Percentiles rank a stretch among this genome's conserved stretches.
Conservation (phyloP, 257 asterid genomes). For the Lantana camara region DNA sequence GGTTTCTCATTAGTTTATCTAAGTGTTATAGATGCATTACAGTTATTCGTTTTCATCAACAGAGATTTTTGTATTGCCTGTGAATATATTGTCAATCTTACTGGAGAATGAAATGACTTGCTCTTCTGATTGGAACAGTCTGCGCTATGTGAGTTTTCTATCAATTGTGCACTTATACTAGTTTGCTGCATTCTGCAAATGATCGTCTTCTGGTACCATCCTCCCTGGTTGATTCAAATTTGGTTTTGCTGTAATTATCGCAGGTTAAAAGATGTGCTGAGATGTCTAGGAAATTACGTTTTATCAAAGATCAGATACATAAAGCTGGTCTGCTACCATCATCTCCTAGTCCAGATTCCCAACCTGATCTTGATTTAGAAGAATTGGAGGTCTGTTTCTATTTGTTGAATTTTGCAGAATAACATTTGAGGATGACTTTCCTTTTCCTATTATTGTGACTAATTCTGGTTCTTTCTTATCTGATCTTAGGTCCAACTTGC, state of each 20-base stretch:
- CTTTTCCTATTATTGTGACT: constrained; percentile 10
- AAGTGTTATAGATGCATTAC: background rate
- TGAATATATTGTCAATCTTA: constrained; percentile 12
- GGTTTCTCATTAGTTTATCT: background rate
- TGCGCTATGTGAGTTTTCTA: constrained; percentile 1
- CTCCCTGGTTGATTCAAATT: constrained; percentile 27
- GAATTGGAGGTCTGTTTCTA: constrained; percentile 76
- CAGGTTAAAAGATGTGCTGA: constrained; percentile 99
- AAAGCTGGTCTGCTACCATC: constrained; percentile 76
- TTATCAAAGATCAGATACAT: constrained; percentile 89
- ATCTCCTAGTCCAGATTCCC: constrained; percentile 68
- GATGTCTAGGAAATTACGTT: constrained; percentile 93
- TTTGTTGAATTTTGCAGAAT: constrained; percentile 19
- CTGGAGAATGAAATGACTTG: constrained; percentile 12
- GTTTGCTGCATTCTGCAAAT: constrained; percentile 21
- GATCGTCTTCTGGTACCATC: constrained; percentile 14
- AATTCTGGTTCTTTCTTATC: constrained; percentile 1
- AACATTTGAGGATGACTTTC: constrained; percentile 1
- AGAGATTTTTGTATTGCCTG: background rate
- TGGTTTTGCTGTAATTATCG: constrained; percentile 19
- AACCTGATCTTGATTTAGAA: constrained; percentile 86
- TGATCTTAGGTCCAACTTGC: constrained; percentile 68
- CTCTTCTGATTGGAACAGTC: background rate
- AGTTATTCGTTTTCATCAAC: background rate
- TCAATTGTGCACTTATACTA: constrained; percentile 12